Base-by-base conservation (phyloP, 2,329 filamentous ascomycete species). In the Botrytis elliptica region DNA sequence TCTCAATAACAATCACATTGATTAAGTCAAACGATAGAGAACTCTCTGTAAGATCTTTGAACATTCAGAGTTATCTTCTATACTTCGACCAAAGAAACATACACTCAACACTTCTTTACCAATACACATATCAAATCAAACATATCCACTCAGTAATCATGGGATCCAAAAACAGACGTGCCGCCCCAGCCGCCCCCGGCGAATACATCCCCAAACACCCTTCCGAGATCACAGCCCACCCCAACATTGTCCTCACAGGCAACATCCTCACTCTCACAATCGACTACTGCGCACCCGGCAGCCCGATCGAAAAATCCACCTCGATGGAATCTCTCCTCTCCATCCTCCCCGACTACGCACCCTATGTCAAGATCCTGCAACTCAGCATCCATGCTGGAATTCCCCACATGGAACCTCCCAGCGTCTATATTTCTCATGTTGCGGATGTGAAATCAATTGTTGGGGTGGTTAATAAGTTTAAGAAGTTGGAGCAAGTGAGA, bases 311-410 rank as follows among this genome's bases (percentile, higher is more conserved):
- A 40, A 68, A 33, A 2, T 25, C 49, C n/a, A 22, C 10, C 3
- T 42, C 10, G 2, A 22, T 68, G 3, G 12, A 20, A 18, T 22
- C 49, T 10, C 36, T 68, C 36, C 25, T 40, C 9, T 6, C 20
- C 18, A 68, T 68, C 36, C 66, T 68, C 66, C 66, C 49, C 2
- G 36, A 57, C 18, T 68, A 68, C 49, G 9, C 66, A 14, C 38
- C 29, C 18, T 68, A 38, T 18, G 18, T n/a, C 18, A n/a, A 42
- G 3, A 57, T 42, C 12, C 49, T 67, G 0, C 44, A 67, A n/a
- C 36, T 49, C 3, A 42, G 36, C 10, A 36, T 42, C 1, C 62
- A 42, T 8, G 8, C 62, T 3, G 38, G n/a, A 0, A 64, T 64
- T 16, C 62, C 38, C 14, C 38, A 40, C 25, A 42, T 20, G n/a